Percentiles rank a stretch among this genome's conserved stretches.
phyloP scores from a whole-genome alignment of 2,329 filamentous ascomycete genomes.

The Trichoderma atrobrunneum region DNA sequence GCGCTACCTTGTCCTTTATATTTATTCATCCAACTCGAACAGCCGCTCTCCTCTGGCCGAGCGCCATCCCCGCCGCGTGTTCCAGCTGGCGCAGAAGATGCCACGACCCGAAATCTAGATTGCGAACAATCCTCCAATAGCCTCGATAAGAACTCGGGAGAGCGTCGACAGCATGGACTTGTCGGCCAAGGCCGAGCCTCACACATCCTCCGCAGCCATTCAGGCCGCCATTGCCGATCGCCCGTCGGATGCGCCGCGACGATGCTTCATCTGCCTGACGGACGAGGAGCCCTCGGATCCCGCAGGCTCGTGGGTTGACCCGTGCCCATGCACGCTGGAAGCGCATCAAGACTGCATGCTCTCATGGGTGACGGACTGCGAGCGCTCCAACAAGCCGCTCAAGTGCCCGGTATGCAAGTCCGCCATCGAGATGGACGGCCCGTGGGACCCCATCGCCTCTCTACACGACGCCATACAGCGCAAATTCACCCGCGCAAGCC shows the following conservation, averaged over 20 bases:
- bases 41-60: neutral
- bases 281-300: conserved; percentile 51
- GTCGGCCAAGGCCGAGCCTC: neutral
- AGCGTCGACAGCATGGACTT: neutral
- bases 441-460: conserved; percentile 69
- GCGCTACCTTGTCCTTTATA: neutral
- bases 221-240: conserved; percentile 21
- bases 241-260: conserved; percentile 34
- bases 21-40: no score
- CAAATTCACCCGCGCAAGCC: conserved; percentile 51
- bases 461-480: conserved; percentile 58
- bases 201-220: conserved; percentile 21
- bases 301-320: conserved; percentile 70
- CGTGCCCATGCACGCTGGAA: conserved; percentile 85
- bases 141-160: neutral
- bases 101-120: neutral
- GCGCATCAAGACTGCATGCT: conserved; percentile 89
- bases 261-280: conserved; percentile 63
- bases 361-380: conserved; percentile 89
- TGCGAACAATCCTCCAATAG: neutral
- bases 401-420: conserved; percentile 88
- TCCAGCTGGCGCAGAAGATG: neutral
- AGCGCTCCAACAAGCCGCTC: conserved; percentile 64
- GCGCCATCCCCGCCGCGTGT: neutral
- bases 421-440: conserved; percentile 72